phyloP scores from a whole-genome alignment of 208 protist species.

The Leishmania lainsoni region DNA sequence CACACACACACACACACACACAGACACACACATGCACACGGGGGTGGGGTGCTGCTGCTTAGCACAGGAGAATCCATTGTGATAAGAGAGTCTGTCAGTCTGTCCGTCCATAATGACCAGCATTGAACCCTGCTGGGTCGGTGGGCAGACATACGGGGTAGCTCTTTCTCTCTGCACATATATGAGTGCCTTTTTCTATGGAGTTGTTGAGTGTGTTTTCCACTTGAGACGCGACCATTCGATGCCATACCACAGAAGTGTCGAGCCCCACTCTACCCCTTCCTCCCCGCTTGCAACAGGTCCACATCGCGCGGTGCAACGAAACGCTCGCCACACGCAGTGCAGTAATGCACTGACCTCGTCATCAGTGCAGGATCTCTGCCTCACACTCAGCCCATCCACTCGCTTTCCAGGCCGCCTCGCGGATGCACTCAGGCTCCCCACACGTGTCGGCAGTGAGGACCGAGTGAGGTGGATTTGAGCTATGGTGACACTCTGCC shows the following conservation, averaged over 20 bases:
- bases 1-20: not conserved
- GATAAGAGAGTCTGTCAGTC: not conserved
- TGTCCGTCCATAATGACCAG: not conserved
- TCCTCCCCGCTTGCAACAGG: no score
- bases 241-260: not conserved
- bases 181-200: not conserved
- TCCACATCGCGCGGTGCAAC: no score
- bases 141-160: not conserved
- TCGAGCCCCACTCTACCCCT: no score
- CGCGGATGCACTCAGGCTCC: not conserved
- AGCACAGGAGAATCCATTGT: not conserved
- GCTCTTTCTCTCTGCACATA: not conserved
- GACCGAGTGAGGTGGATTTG: not conserved
- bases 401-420: not conserved
- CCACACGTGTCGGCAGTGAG: not conserved
- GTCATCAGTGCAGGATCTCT: not conserved
- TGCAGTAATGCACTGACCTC: not conserved
- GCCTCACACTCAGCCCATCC: not conserved
- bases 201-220: not conserved
- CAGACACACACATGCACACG: not conserved
- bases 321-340: not conserved
- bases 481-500: not conserved
- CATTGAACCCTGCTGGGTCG: not conserved
- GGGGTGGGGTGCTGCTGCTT: not conserved
- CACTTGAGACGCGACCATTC: not conserved